Base-by-base conservation (phyloP, 345 rosid species). In the Abelmoschus esculentus region DNA sequence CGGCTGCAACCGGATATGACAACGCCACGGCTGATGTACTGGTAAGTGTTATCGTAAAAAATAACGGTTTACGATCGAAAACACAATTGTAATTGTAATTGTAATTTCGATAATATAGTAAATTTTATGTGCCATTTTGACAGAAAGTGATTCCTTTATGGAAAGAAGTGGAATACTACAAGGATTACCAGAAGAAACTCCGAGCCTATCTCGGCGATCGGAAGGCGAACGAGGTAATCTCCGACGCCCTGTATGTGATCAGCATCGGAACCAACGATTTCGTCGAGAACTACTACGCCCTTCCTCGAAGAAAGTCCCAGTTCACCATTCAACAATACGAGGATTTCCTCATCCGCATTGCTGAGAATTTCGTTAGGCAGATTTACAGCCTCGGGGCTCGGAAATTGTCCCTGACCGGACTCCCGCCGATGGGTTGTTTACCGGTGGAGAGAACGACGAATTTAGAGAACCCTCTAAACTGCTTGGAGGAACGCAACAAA, bases 241-340 rank as follows among this genome's bases (percentile, higher is more conserved):
- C 72, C 46, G 79, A 84, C 59, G 78, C 90, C 8, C 50, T 87
- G 3, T 80, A 87, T 79, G 0, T 84, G 44, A 66, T 80, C 64
- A 87, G 92, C 82, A 75, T 83, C 11, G 88, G 92, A 67, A 86
- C 92, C 53, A 87, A 86, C 57, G 92, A 86, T 62, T 87, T 87
- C 76, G 70, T 87, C 4, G 88, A 84, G 61, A 87, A 87, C 74
- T 87, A 87, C 78, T 87, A 75, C 79, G 68, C 81, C n/a, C 69
- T 84, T 57, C 84, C 86, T 0, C 70, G 29, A 38, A 78, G 87
- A 13, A 67, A 76, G 49, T 74, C 83, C 6, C 86, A 86, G 58
- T 87, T 73, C 86, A 72, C 78, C 46, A 67, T 70, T 36, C 75
- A 58, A 26, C 70, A 67, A 32, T 86, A 87, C 59, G 76, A 83